Conservation (phyloP, 345 rosid genomes). For the Nasturtium officinale region DNA sequence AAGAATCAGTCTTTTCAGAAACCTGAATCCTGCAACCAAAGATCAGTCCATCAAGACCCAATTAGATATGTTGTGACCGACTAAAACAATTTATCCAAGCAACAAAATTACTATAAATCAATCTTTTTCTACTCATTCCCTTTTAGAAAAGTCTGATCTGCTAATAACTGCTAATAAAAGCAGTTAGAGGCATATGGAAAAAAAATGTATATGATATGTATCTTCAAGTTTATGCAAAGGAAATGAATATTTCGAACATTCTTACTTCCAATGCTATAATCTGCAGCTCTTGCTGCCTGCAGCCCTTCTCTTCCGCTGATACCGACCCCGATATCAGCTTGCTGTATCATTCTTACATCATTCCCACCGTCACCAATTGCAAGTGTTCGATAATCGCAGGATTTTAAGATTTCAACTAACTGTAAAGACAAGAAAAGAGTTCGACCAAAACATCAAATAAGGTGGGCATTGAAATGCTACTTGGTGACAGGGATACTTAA, state of each 20-base stretch:
- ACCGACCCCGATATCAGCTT: conserved; percentile 98
- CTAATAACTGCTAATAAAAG: neutral
- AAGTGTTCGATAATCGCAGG: conserved; percentile 91
- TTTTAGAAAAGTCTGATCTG: neutral
- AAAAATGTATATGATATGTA: neutral
- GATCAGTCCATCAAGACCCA: conserved; percentile 28
- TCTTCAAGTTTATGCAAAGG: neutral
- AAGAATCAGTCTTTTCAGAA: conserved; percentile 86
- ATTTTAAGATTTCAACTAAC: conserved; percentile 91
- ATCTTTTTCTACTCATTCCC: neutral
- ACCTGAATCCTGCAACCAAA: conserved; percentile 78
- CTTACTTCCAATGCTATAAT: conserved; percentile 98
- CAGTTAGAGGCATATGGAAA: neutral
- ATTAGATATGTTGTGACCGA: neutral
- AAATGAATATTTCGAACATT: neutral
- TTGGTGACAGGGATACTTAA: conserved; percentile 3
- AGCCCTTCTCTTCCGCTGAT: conserved; percentile 99
- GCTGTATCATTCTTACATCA: conserved; percentile 99
- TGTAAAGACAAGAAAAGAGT: conserved; percentile 42
- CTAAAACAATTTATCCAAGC: neutral
- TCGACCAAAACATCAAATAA: neutral
- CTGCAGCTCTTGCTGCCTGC: conserved; percentile 99
- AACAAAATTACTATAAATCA: neutral
- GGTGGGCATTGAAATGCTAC: neutral
- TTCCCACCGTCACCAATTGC: conserved; percentile 99